phyloP scores from a whole-genome alignment of 1,284 basidiomycete genomes.

The Ustilago loliicola region DNA sequence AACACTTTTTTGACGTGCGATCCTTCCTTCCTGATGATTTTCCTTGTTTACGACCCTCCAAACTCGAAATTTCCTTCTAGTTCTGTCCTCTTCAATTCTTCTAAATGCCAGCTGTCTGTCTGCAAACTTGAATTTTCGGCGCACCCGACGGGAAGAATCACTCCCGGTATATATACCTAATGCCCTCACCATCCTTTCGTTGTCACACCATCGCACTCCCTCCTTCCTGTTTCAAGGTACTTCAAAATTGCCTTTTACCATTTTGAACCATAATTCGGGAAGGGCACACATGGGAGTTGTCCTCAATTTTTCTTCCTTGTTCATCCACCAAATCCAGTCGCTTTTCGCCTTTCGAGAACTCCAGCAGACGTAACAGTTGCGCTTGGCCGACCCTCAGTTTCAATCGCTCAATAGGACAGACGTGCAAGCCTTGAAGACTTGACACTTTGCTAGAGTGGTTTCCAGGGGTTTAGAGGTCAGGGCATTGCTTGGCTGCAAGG shows the following conservation, averaged over 20 bases:
- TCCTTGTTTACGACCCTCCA: constrained; percentile 13
- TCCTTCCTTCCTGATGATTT: background rate
- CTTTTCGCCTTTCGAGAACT: constrained; percentile 26
- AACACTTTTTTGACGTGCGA: constrained; percentile 11
- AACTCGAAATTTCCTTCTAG: constrained; percentile 23
- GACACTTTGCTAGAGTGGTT: constrained; percentile 8
- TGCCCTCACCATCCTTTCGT: background rate
- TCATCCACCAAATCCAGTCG: constrained; percentile 24
- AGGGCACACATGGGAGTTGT: constrained; percentile 55
- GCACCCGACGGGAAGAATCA: constrained; percentile 11
- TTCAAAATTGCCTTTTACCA: constrained; percentile 63
- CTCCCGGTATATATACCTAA: constrained; percentile 27
- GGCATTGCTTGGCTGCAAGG: background rate
- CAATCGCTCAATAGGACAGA: background rate
- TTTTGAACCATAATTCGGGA: constrained; percentile 62
- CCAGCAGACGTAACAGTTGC: background rate
- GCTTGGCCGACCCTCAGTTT: background rate
- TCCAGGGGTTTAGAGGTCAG: background rate
- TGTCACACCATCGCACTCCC: constrained; percentile 38
- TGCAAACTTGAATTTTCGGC: constrained; percentile 7
- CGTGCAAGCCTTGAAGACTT: constrained; percentile 31
- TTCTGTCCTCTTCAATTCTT: background rate
- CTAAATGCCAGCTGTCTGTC: background rate
- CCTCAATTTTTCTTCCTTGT: constrained; percentile 48
- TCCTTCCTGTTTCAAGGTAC: constrained; percentile 59